Conservation (phyloP, 75 land plant genomes). For the Pinus albicaulis region DNA sequence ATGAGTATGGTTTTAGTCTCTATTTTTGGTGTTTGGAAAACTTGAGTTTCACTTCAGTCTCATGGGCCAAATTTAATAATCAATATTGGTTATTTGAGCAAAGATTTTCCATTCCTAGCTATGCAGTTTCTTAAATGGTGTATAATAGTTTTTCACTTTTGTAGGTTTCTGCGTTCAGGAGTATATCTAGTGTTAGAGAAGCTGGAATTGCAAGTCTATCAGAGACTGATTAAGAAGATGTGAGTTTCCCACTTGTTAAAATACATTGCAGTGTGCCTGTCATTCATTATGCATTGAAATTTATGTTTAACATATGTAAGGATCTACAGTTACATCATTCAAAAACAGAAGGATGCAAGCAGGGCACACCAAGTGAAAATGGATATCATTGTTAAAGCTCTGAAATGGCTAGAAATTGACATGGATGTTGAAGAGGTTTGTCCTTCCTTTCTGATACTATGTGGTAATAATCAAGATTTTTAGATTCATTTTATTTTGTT, state of each 20-base stretch:
- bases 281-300: neutral
- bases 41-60: neutral
- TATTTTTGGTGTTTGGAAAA: neutral
- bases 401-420: conserved; percentile 94
- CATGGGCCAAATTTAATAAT: neutral
- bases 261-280: conserved; percentile 1
- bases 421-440: conserved; percentile 97
- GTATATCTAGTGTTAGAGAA: conserved; percentile 98
- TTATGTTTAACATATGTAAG: neutral
- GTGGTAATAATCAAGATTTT: neutral
- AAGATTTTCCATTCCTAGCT: neutral
- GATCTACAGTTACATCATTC: conserved; percentile 74
- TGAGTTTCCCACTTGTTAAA: conserved; percentile 27
- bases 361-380: conserved; percentile 96
- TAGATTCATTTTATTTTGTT: neutral
- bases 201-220: conserved; percentile 96
- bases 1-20: conserved; percentile 37
- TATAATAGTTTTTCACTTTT: neutral
- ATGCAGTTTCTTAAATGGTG: neutral
- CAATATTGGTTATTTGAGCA: neutral
- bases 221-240: conserved; percentile 95
- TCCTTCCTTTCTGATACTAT: neutral
- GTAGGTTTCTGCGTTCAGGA: conserved; percentile 93
- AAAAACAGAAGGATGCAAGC: conserved; percentile 92
- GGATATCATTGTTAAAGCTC: conserved; percentile 87